Evolutionary conservation across 176 grass and related monocot genomes (phyloP).

Genomic region (Hordeum marinum): DNA sequence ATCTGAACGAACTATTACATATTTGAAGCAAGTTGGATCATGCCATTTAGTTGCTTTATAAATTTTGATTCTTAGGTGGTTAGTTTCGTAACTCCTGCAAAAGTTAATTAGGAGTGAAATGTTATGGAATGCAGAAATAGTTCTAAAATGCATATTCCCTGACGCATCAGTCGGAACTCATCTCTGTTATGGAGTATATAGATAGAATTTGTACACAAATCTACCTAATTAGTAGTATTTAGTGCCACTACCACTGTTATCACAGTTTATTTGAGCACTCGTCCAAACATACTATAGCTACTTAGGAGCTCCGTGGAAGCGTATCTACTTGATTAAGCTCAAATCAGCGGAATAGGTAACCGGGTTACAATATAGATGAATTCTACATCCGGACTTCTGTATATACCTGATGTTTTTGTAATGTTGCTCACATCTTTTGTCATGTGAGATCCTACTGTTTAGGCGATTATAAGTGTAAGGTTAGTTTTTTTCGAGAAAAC

Average conservation of each 20-base stretch:
- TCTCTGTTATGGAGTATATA: background rate
- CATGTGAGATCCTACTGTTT: background rate
- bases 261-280: background rate
- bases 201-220: background rate
- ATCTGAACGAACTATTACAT: background rate
- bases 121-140: background rate
- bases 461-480: background rate
- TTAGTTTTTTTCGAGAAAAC: background rate
- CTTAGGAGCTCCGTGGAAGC: background rate
- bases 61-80: background rate
- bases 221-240: background rate
- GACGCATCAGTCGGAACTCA: background rate
- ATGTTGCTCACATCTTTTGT: background rate
- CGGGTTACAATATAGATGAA: background rate
- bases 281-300: background rate
- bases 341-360: background rate
- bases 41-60: background rate
- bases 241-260: background rate
- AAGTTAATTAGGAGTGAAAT: background rate
- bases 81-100: background rate
- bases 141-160: background rate
- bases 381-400: background rate
- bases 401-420: background rate
- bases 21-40: background rate
- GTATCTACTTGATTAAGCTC: background rate